phyloP scores from a whole-genome alignment of 768 basidiomycete species.

The Mycena vitilis region DNA sequence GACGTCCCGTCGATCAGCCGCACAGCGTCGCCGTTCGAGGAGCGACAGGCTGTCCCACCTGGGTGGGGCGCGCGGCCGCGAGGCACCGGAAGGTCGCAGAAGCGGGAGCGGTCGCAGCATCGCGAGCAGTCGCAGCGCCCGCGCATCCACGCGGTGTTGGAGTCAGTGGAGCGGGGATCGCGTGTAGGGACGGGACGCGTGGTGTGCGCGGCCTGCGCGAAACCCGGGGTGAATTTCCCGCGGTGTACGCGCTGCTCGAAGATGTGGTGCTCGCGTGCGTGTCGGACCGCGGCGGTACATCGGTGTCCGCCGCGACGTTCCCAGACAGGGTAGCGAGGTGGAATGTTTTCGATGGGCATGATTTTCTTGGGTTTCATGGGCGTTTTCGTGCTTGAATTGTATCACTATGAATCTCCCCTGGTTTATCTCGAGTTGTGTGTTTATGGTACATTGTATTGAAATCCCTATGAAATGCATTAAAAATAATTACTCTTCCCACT shows the following conservation, averaged over 20 bases:
- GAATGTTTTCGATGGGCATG: not conserved
- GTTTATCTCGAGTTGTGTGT: not conserved
- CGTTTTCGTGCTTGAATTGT: no score
- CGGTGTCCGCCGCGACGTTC: constrained; percentile 22
- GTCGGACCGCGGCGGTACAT: constrained; percentile 23
- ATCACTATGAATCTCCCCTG: no score
- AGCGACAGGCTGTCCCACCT: constrained; percentile 23
- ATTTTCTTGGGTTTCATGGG: no score
- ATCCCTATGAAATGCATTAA: constrained; percentile 6
- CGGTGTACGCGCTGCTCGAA: constrained; percentile 28
- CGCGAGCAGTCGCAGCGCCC: constrained; percentile 1
- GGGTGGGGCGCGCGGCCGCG: constrained; percentile 17
- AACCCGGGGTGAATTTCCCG: constrained; percentile 28
- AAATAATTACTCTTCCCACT: not conserved
- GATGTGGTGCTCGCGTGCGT: constrained; percentile 32
- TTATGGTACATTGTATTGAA: not conserved
- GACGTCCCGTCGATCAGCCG: constrained; percentile 34
- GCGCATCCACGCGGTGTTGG: constrained; percentile 26
- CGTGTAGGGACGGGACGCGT: constrained; percentile 32
- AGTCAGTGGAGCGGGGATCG: constrained; percentile 25
- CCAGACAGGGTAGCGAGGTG: not conserved
- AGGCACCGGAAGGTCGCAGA: not conserved
- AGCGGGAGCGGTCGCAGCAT: not conserved
- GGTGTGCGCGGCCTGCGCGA: constrained; percentile 27
- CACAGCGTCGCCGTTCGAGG: constrained; percentile 29